Conservation (phyloP, 805 yeast species). For the Myxozyma sirexii region DNA sequence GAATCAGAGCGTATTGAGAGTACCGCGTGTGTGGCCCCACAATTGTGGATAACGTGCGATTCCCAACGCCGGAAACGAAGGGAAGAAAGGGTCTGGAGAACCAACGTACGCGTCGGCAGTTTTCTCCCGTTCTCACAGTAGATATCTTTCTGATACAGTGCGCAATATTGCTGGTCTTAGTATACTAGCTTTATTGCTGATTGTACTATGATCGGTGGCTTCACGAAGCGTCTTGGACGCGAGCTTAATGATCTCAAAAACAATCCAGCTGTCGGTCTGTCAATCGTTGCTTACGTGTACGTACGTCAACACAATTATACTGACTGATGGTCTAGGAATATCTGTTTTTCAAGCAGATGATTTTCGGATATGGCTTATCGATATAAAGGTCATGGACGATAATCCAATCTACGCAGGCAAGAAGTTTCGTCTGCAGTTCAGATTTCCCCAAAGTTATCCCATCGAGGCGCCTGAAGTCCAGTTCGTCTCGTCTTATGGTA, state of each 20-base stretch:
- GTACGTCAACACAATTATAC: too few species aligned
- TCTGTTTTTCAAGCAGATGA: constrained; percentile 43
- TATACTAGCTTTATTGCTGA: too few species aligned
- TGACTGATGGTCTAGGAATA: constrained; percentile 36
- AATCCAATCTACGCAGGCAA: constrained; percentile 46
- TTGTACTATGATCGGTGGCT: constrained; percentile 6
- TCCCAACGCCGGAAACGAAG: background rate
- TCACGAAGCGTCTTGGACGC: constrained; percentile 31
- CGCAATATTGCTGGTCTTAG: too few species aligned
- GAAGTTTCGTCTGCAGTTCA: constrained; percentile 50
- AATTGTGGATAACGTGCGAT: too few species aligned
- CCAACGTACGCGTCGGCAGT: too few species aligned
- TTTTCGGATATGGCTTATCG: constrained; percentile 44
- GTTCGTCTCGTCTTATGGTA: constrained; percentile 45
- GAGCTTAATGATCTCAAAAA: constrained; percentile 32
- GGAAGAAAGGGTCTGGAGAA: background rate
- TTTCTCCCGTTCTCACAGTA: too few species aligned
- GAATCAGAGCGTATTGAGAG: too few species aligned
- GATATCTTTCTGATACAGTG: too few species aligned
- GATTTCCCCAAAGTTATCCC: constrained; percentile 54
- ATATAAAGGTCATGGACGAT: constrained; percentile 45
- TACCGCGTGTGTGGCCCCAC: too few species aligned
- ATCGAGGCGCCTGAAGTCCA: constrained; percentile 61
- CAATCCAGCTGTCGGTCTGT: constrained; percentile 32
- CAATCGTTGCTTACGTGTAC: background rate